A percentile compares a stretch with the other conserved stretches of the same genome.
phyloP scores from a whole-genome alignment of 2,329 filamentous ascomycete genomes.

The Herpomyces periplanetae region DNA sequence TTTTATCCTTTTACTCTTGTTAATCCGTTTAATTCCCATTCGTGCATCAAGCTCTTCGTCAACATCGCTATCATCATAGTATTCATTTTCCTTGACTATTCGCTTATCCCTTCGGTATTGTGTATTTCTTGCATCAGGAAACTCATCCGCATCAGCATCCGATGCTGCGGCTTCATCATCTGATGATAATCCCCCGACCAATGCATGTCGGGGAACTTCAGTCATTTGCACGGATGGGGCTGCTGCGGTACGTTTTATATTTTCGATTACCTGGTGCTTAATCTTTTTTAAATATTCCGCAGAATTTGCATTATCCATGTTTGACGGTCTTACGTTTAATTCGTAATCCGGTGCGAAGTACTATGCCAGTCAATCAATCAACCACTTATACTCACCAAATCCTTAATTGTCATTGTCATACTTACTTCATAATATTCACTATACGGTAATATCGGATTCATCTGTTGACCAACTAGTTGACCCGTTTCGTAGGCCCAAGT shows the following conservation, averaged over 20 bases:
- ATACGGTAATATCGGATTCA: conserved; percentile 50
- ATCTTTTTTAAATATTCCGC: conserved; percentile 27
- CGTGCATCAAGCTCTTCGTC: no score
- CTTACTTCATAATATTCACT: conserved; percentile 65
- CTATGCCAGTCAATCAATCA: no score
- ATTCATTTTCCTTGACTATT: no score
- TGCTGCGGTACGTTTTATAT: conserved; percentile 19
- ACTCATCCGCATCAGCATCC: conserved; percentile 15
- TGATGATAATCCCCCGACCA: conserved; percentile 15
- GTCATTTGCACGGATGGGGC: conserved; percentile 22
- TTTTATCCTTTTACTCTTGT: no score
- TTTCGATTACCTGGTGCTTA: conserved; percentile 21
- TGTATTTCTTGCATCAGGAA: no score
- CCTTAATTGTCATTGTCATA: no score
- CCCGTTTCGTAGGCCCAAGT: conserved; percentile 28
- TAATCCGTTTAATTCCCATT: no score
- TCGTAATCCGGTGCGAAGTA: conserved; percentile 30
- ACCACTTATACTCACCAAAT: no score
- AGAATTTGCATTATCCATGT: conserved; percentile 31
- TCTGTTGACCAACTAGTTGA: conserved; percentile 39
- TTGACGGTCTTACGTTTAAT: conserved; percentile 24
- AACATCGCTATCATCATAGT: no score
- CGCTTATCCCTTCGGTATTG: no score
- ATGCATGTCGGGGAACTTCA: conserved; percentile 17
- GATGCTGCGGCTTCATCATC: conserved; percentile 23